phyloP scores from a whole-genome alignment of 805 yeast genomes.

The Wickerhamomyces hampshirensis region DNA sequence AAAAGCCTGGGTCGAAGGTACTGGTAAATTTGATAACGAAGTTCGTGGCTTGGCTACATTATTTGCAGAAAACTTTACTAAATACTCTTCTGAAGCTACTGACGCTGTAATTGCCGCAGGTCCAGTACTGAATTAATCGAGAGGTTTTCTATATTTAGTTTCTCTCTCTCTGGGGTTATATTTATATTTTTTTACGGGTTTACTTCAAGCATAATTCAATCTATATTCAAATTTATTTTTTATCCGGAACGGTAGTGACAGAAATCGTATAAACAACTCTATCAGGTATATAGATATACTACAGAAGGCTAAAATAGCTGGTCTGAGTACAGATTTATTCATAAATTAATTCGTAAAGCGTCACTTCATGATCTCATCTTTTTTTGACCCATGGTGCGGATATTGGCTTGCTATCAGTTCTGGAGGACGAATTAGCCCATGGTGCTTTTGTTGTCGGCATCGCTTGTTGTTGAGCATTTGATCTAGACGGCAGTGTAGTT shows the following conservation, averaged over 20 bases:
- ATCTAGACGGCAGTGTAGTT: no score
- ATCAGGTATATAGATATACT: background rate
- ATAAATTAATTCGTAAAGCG: background rate
- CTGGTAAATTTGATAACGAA: conserved; percentile 46
- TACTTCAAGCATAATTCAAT: no score
- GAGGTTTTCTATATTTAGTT: conserved; percentile 4
- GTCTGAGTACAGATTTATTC: background rate
- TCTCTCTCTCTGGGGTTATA: background rate
- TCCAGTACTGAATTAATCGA: conserved; percentile 56
- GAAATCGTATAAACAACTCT: background rate
- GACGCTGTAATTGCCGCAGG: conserved; percentile 90
- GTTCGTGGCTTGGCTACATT: conserved; percentile 64
- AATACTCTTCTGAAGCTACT: conserved; percentile 78
- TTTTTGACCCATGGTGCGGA: conserved; percentile 1
- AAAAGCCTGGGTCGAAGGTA: conserved; percentile 67
- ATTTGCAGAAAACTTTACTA: conserved; percentile 83
- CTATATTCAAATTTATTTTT: background rate
- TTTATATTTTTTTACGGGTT: no score
- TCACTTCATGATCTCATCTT: background rate
- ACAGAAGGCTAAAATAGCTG: no score
- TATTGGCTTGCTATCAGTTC: conserved; percentile 1
- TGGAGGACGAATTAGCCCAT: background rate
- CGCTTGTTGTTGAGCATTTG: no score
- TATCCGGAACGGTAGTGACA: no score
- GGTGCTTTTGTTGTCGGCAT: conserved; percentile 3